Evolutionary conservation across 345 rosid species (phyloP).

Genomic region (Noccaea bulbosa): DNA sequence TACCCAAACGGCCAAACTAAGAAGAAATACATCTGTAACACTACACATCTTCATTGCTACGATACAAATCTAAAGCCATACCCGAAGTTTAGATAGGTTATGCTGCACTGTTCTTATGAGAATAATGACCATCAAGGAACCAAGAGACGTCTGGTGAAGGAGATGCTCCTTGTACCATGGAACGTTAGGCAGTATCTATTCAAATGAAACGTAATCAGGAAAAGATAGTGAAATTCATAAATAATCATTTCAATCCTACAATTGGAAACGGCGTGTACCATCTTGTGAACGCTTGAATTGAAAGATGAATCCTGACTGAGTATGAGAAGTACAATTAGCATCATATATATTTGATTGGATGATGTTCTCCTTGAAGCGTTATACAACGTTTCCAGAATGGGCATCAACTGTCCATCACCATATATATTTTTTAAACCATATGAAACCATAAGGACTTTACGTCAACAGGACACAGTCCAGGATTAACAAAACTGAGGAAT

Average conservation of each 20-base stretch:
- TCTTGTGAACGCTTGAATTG: conserved; percentile 90
- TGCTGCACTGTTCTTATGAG: conserved; percentile 96
- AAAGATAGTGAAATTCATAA: conserved; percentile 9
- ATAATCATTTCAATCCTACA: conserved; percentile 13
- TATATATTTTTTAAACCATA: not conserved
- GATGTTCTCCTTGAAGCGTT: conserved; percentile 85
- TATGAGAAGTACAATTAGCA: conserved; percentile 93
- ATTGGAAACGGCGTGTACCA: conserved; percentile 55
- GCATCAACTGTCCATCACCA: conserved; percentile 73
- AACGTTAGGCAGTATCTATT: conserved; percentile 79
- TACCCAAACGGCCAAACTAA: conserved; percentile 28
- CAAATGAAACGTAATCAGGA: conserved; percentile 35
- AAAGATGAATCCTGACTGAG: conserved; percentile 98
- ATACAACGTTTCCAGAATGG: conserved; percentile 89
- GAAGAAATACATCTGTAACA: not conserved
- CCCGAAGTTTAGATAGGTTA: conserved; percentile 95
- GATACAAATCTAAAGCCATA: conserved; percentile 49
- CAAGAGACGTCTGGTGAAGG: conserved; percentile 95
- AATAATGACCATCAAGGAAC: conserved; percentile 87
- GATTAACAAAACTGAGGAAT: conserved; percentile 8
- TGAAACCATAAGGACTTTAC: conserved; percentile 17
- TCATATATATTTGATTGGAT: conserved; percentile 94
- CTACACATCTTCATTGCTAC: not conserved
- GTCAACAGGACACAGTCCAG: not conserved
- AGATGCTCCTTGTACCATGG: conserved; percentile 98